Base-by-base conservation (phyloP, 345 rosid genomes). In the Euclidium syriacum region DNA sequence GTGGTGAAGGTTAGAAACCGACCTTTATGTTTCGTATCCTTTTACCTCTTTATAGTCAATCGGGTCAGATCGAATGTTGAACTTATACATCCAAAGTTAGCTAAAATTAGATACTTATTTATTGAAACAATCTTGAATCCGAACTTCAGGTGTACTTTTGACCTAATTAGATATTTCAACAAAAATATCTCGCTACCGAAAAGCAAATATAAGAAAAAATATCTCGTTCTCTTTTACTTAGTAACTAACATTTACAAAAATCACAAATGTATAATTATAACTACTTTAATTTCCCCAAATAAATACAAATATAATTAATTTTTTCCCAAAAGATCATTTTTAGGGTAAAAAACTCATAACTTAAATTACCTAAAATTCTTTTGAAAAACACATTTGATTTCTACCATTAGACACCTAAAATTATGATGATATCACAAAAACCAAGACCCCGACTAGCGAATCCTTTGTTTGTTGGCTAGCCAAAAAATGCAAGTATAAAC, bases 151-250 rank as follows among this genome's bases (percentile, higher is more conserved):
- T 68, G 17, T 34, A 24, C 0, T 33, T 51, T 59, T 52, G 18
- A 44, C 47, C 62, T 52, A 68, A 59, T 33, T n/a, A 52, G 54
- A 59, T 68, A 58, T 67, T 29, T 39, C 10, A 11, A 12, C 65
- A 52, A 67, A n/a, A 57, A 67, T 57, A 47, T 57, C 51, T 3
- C 10, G n/a, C 26, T 30, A 19, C 8, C 26, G 0, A 46, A 43
- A 18, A 33, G 5, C 3, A 29, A 23, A 53, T 24, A 42, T 65
- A 46, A 23, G n/a, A 16, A 16, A 65, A 64, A 44, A 44, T 34
- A 56, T 66, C 71, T 7, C 61, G 5, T 15, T 12, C 53, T 52
- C 23, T 27, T 41, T 18, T 11, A 15, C 7, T 40, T 27, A 24
- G 1, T 7, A 20, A 24, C 2, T 7, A 20, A 7, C 27, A 33